phyloP scores from a whole-genome alignment of 1,284 basidiomycete genomes.

The Boletellus dicymbophilus region DNA sequence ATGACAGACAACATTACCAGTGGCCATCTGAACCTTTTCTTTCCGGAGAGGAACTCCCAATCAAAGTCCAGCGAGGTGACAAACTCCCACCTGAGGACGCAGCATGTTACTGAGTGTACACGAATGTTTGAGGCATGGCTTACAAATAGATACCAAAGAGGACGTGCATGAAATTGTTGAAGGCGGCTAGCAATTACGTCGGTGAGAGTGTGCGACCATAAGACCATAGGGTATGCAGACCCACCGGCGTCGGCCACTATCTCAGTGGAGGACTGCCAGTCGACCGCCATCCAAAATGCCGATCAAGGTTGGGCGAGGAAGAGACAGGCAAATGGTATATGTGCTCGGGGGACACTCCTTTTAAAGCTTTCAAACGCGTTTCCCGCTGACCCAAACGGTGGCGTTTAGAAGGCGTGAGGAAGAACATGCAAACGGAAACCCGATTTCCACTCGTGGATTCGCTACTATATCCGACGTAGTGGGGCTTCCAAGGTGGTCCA shows the following conservation, averaged over 20 bases:
- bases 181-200: constrained; percentile 44
- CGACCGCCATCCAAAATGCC: constrained; percentile 44
- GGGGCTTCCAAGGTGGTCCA: constrained; percentile 13
- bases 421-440: constrained; percentile 15
- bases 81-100: constrained; percentile 58
- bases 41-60: constrained; percentile 62
- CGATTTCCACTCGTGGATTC: constrained; percentile 5
- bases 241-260: constrained; percentile 51
- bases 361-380: constrained; percentile 16
- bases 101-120: background rate
- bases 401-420: constrained; percentile 18
- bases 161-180: constrained; percentile 66
- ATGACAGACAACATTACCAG: constrained; percentile 42
- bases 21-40: constrained; percentile 64
- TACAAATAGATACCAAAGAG: constrained; percentile 71
- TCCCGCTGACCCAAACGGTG: constrained; percentile 15
- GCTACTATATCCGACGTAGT: constrained; percentile 6
- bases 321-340: background rate
- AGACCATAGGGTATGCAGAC: background rate
- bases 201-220: constrained; percentile 12
- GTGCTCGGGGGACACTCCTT: background rate
- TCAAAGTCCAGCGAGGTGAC: constrained; percentile 67
- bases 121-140: constrained; percentile 6
- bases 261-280: constrained; percentile 59
- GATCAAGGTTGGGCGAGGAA: background rate